A percentile compares a stretch with the other conserved stretches of the same genome.
These are phyloP conservation scores for Cinnamomum micranthum DNA, from an alignment of 164 flowering plant genomes.

Conservation along the genomic window DNA sequence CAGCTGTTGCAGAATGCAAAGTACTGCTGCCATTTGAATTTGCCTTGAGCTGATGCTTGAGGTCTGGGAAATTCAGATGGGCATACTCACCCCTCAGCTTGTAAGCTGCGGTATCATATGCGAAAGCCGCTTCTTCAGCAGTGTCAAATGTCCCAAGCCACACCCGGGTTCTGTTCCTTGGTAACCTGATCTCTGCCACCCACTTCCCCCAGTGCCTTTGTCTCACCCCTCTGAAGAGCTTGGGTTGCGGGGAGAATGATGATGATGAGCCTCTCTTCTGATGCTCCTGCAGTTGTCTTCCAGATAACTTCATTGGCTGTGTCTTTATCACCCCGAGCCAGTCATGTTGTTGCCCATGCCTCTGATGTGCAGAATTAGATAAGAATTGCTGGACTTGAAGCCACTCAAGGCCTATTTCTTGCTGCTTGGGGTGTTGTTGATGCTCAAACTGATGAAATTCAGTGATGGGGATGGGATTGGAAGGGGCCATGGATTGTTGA, in stretches of 20 bases:
- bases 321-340: slow-evolving; percentile 62
- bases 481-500: neutral
- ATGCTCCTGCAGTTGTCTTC: slow-evolving; percentile 22
- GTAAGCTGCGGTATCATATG: slow-evolving; percentile 90
- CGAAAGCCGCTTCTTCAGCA: slow-evolving; percentile 78
- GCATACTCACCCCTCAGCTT: slow-evolving; percentile 79
- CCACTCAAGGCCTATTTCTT: slow-evolving; percentile 24
- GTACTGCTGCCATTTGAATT: slow-evolving; percentile 22
- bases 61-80: slow-evolving; percentile 78
- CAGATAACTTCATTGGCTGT: slow-evolving; percentile 53
- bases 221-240: slow-evolving; percentile 81
- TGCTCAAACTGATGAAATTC: neutral
- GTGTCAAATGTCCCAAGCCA: slow-evolving; percentile 91
- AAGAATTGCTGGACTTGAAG: slow-evolving; percentile 21
- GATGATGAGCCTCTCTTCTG: slow-evolving; percentile 14
- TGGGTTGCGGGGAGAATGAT: slow-evolving; percentile 23
- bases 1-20: slow-evolving; percentile 31
- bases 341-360: slow-evolving; percentile 11
- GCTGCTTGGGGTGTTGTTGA: slow-evolving; percentile 12
- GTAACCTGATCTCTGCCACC: slow-evolving; percentile 93
- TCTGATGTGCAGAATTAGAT: slow-evolving; percentile 10
- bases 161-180: slow-evolving; percentile 77
- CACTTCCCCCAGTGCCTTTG: slow-evolving; percentile 98
- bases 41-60: slow-evolving; percentile 60
- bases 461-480: neutral